Percentiles rank a stretch among this genome's conserved stretches.
Conservation (phyloP, 2,329 filamentous ascomycete genomes). For the Hypoxylon sp. region DNA sequence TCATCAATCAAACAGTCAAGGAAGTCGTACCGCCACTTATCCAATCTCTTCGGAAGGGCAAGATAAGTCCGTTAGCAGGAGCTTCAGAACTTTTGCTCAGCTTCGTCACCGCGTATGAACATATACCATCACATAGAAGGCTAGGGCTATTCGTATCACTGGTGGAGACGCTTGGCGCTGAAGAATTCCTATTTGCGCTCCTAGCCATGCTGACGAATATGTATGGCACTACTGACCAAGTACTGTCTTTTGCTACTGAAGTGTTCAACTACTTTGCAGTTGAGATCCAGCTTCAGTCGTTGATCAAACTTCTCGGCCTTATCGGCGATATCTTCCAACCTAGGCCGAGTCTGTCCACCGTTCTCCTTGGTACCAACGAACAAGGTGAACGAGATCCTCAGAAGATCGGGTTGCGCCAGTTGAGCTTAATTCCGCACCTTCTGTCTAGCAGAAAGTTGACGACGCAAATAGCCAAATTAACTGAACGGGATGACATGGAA, state of each 20-base stretch:
- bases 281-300: constrained; percentile 81
- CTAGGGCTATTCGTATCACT: constrained; percentile 87
- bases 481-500: constrained; percentile 75
- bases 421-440: constrained; percentile 71
- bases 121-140: constrained; percentile 90
- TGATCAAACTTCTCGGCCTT: constrained; percentile 82
- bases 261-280: constrained; percentile 81
- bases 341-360: constrained; percentile 80
- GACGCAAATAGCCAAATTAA: constrained; percentile 68
- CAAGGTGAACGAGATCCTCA: constrained; percentile 64
- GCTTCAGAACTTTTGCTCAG: constrained; percentile 93
- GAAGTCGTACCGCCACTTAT: constrained; percentile 94
- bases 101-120: constrained; percentile 96
- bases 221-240: constrained; percentile 82
- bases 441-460: constrained; percentile 71
- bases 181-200: constrained; percentile 90
- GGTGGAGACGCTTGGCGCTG: constrained; percentile 84
- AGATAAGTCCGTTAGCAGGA: constrained; percentile 82
- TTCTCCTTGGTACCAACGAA: constrained; percentile 74
- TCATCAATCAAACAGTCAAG: constrained; percentile 94
- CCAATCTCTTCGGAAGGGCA: constrained; percentile 84
- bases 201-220: constrained; percentile 92
- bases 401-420: constrained; percentile 67
- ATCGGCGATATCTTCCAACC: constrained; percentile 81
- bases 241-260: constrained; percentile 81